Percentiles rank a stretch among this genome's conserved stretches.
Conservation (phyloP, 1,284 basidiomycete species). For the Earliella scabrosa region DNA sequence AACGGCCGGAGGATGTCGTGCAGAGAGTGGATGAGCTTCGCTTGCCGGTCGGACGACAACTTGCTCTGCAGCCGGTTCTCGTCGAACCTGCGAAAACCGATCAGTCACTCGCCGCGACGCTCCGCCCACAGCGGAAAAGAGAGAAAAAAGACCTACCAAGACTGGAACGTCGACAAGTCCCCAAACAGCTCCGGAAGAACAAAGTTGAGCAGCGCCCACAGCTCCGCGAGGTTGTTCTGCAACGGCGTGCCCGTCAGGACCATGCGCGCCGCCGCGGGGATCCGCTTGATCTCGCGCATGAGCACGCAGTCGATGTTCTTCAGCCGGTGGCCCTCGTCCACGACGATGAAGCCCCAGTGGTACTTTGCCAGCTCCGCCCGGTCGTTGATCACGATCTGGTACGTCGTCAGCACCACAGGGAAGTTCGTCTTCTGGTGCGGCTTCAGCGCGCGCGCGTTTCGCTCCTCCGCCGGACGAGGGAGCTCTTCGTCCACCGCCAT, state of each 20-base stretch:
- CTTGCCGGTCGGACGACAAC: constrained; percentile 62
- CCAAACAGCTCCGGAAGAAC: constrained; percentile 92
- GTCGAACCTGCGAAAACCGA: constrained; percentile 61
- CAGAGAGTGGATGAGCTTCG: constrained; percentile 77
- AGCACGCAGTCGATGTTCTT: constrained; percentile 94
- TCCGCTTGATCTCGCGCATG: constrained; percentile 91
- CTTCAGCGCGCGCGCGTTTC: constrained; percentile 21
- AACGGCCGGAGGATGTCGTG: constrained; percentile 96
- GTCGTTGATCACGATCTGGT: constrained; percentile 92
- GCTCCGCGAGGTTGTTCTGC: constrained; percentile 92
- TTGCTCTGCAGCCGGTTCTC: constrained; percentile 65
- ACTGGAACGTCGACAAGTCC: constrained; percentile 88
- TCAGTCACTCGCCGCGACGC: neutral
- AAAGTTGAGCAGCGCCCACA: constrained; percentile 96
- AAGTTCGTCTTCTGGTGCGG: constrained; percentile 49
- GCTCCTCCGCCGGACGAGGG: constrained; percentile 13
- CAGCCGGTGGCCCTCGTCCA: constrained; percentile 94
- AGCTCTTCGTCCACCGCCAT: constrained; percentile 17
- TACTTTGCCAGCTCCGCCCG: constrained; percentile 67
- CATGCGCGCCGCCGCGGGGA: constrained; percentile 85
- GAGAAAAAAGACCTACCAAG: constrained; percentile 63
- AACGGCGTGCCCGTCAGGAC: constrained; percentile 94
- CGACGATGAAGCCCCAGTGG: constrained; percentile 92
- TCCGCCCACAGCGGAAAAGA: neutral
- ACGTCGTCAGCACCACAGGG: constrained; percentile 89